These are phyloP conservation scores for Globisporangium apiculatum DNA, from an alignment of 352 stramenopile species.

Conservation along the genomic window DNA sequence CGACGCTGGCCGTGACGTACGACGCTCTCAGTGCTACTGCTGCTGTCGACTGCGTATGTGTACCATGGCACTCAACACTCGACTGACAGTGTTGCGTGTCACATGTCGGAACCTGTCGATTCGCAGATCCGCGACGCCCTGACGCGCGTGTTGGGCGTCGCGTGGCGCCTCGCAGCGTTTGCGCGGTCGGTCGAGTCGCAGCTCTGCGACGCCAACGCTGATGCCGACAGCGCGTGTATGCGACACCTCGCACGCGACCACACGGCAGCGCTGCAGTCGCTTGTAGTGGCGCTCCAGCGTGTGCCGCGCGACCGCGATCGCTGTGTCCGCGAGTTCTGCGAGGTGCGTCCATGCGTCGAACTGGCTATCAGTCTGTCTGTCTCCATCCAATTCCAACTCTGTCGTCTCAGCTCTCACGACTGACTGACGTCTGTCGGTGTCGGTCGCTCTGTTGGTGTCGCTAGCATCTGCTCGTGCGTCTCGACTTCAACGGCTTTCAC, in stretches of 20 bases:
- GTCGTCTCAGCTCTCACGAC: too few relatives aligned
- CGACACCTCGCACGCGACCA: constrained; percentile 19
- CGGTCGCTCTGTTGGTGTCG: constrained; percentile 3
- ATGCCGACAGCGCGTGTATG: constrained; percentile 1
- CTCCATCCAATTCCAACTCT: background rate
- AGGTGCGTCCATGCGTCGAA: constrained; percentile 19
- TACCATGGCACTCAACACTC: too few relatives aligned
- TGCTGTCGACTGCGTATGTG: background rate
- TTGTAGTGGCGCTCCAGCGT: constrained; percentile 22
- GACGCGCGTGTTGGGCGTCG: constrained; percentile 11
- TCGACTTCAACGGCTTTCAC: constrained; percentile 57
- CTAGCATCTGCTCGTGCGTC: constrained; percentile 47
- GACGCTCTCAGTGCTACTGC: background rate
- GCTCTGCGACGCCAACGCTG: background rate
- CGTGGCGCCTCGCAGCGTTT: constrained; percentile 29
- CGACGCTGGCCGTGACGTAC: constrained; percentile 15
- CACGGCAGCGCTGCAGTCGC: constrained; percentile 12
- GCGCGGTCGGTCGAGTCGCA: constrained; percentile 12
- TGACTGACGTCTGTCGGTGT: background rate
- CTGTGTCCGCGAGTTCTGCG: constrained; percentile 28
- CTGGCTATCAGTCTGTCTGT: background rate
- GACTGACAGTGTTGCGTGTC: background rate
- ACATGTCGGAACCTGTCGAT: too few relatives aligned
- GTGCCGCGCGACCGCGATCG: constrained; percentile 17
- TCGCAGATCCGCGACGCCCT: constrained; percentile 27